Base-by-base conservation (phyloP, 2,329 filamentous ascomycete species). In the Aspergillus sp. region DNA sequence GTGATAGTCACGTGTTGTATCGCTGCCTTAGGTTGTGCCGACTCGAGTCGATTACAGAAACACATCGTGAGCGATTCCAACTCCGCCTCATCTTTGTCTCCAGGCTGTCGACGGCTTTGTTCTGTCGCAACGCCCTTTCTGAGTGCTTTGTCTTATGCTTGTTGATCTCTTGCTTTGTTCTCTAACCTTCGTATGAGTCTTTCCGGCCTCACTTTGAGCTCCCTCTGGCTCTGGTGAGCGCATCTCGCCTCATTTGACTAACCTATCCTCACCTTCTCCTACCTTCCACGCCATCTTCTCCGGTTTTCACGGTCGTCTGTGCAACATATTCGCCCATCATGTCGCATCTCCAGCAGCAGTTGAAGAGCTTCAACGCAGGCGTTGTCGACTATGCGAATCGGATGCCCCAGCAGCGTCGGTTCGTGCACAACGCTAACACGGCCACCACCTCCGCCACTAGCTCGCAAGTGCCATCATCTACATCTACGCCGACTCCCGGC, bases 261-360 rank as follows among this genome's bases (percentile, higher is more conserved):
- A 52, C 45, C 8, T 16, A 14, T 43, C 20, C 38, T 14, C 19
- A 42, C 19, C 40, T 13, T 20, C 40, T 22, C 11, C 17, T 6
- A 4, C 30, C 45, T 10, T 48, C 43, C 40, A 24, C 50, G n/a
- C 44, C 40, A 42, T 20, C 20, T 30, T 2, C 26, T 30, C 26
- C 26, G 26, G 8, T 30, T 30, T 4, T 7, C 26, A 30, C 26
- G 26, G 14, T 19, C 16, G 14, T 40, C 45, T 11, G n/a, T 13
- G 22, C 13, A 13, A 36, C 19, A 36, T 17, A 22, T 24, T 57
- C 47, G 57, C 63, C 46, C 68, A 73, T 49, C 62, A 87, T 85
- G 82, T 84, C 83, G 52, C 85, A 83, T 61, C 79, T 88, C 55
- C 82, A 87, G 62, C 84, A 83, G 61, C 83, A 87, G 70, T 79